phyloP scores from a whole-genome alignment of 345 rosid species.

The Citrus glauca region DNA sequence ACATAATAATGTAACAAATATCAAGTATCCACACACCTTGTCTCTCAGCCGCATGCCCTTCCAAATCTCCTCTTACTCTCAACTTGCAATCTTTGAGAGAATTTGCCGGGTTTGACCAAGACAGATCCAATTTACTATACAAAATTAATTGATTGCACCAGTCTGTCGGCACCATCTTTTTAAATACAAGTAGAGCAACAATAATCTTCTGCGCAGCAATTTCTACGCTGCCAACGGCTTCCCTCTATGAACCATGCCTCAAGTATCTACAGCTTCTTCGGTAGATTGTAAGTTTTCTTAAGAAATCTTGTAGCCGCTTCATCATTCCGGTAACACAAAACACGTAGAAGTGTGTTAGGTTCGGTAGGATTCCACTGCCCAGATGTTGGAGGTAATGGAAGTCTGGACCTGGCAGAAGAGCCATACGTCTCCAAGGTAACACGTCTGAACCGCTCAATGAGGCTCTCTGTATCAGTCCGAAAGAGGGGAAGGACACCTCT shows the following conservation, averaged over 20 bases:
- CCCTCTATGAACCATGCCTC: conserved; percentile 4
- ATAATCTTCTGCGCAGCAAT: neutral
- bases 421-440: conserved; percentile 68
- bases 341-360: conserved; percentile 80
- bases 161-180: neutral
- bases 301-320: conserved; percentile 79
- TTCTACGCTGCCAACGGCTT: conserved; percentile 15
- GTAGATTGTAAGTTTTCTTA: conserved; percentile 84
- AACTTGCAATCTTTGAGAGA: neutral
- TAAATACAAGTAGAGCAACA: conserved; percentile 6
- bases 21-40: conserved; percentile 14
- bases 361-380: conserved; percentile 92
- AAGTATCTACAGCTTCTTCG: conserved; percentile 51
- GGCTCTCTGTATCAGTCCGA: conserved; percentile 73
- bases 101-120: neutral
- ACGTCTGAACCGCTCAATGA: conserved; percentile 80
- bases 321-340: conserved; percentile 84
- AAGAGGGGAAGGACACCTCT: conserved; percentile 77
- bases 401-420: conserved; percentile 74
- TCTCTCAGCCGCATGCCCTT: neutral
- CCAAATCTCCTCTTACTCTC: neutral
- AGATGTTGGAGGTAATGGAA: conserved; percentile 84
- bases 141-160: conserved; percentile 9
- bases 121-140: conserved; percentile 12
- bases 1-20: neutral